Conservation (phyloP, 2,329 filamentous ascomycete species). For the Stachybotrys chlorohalonatus region DNA sequence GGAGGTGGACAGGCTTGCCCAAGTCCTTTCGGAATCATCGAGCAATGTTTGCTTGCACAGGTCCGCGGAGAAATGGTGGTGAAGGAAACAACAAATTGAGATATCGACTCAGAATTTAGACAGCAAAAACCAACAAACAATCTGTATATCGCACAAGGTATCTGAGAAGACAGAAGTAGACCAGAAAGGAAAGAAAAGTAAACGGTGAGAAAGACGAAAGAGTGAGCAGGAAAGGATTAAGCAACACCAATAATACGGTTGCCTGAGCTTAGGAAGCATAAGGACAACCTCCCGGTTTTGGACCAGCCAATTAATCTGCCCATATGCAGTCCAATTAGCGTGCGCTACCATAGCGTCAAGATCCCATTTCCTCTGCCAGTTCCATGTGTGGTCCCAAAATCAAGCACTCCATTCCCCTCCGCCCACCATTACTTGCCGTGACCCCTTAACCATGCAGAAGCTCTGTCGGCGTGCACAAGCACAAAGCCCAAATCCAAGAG, state of each 20-base stretch:
- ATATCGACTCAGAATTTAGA: slow-evolving; percentile 13
- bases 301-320: slow-evolving; percentile 39
- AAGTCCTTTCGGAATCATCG: not conserved
- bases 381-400: slow-evolving; percentile 3
- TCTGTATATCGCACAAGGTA: slow-evolving; percentile 54
- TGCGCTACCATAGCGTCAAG: slow-evolving; percentile 21
- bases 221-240: slow-evolving; percentile 13
- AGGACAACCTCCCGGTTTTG: slow-evolving; percentile 28
- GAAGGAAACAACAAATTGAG: not conserved
- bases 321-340: slow-evolving; percentile 34
- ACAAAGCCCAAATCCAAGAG: not conserved
- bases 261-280: slow-evolving; percentile 23
- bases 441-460: slow-evolving; percentile 14
- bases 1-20: not conserved
- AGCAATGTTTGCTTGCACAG: not conserved
- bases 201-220: slow-evolving; percentile 11
- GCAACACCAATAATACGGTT: slow-evolving; percentile 1
- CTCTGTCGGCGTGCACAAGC: not conserved
- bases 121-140: slow-evolving; percentile 20
- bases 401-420: not conserved
- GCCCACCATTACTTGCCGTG: slow-evolving; percentile 13
- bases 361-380: slow-evolving; percentile 18
- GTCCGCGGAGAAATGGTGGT: no score
- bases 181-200: slow-evolving; percentile 12
- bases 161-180: slow-evolving; percentile 29